These are phyloP conservation scores for Alternaria brassicicola DNA, from an alignment of 2,329 filamentous ascomycete species.

Conservation along the genomic window DNA sequence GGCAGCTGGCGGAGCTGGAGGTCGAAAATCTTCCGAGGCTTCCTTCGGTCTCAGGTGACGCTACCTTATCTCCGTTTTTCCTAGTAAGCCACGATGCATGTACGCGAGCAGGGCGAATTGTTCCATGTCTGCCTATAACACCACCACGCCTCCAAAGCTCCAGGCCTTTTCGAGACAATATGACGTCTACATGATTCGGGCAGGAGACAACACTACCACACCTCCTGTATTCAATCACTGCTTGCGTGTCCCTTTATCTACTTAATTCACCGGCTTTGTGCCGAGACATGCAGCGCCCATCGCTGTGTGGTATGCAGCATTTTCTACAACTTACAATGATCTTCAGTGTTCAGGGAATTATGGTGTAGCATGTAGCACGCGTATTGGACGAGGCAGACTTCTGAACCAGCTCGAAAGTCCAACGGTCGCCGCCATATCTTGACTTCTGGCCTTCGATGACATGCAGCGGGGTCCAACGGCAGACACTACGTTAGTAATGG, in stretches of 20 bases:
- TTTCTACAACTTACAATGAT: constrained; percentile 4
- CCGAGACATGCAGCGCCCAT: background rate
- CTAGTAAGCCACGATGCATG: background rate
- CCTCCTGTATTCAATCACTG: constrained; percentile 1
- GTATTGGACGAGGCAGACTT: background rate
- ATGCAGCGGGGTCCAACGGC: background rate
- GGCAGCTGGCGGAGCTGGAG: constrained; percentile 15
- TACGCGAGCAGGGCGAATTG: background rate
- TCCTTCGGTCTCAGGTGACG: background rate
- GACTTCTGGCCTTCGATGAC: background rate
- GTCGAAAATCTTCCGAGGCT: constrained; percentile 4
- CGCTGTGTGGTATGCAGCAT: background rate
- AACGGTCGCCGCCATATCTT: background rate
- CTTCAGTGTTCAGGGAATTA: constrained; percentile 1
- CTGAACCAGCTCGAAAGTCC: background rate
- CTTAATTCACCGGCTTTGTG: background rate
- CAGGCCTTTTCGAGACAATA: background rate
- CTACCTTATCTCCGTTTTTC: constrained; percentile 6
- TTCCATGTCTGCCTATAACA: background rate
- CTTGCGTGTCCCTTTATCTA: background rate
- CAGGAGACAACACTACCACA: constrained; percentile 2
- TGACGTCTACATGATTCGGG: background rate
- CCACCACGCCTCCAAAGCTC: constrained; percentile 4
- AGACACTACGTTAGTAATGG: background rate
- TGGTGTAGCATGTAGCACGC: background rate